Percentiles rank a stretch among this genome's conserved stretches.
phyloP scores from a whole-genome alignment of 805 yeast genomes.

The Nakazawaea ernobii region DNA sequence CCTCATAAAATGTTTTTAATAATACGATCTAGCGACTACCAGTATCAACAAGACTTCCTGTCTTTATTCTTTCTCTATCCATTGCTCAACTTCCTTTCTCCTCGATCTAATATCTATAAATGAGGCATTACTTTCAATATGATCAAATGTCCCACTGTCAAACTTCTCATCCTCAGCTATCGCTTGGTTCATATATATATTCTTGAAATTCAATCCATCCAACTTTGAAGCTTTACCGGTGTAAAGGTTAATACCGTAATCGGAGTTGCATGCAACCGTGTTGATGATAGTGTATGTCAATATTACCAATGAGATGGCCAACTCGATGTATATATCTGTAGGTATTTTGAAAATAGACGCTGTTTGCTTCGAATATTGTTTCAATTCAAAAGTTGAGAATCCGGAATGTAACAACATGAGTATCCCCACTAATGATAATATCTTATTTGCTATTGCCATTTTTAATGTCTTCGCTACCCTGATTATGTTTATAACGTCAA shows the following conservation, averaged over 20 bases:
- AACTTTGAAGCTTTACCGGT: constrained; percentile 1
- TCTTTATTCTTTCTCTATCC: constrained; percentile 19
- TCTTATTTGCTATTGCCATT: background rate
- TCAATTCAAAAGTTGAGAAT: constrained; percentile 1
- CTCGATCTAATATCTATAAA: constrained; percentile 43
- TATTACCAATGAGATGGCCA: background rate
- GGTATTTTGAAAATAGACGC: constrained; percentile 1
- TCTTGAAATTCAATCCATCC: constrained; percentile 25
- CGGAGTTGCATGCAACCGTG: background rate
- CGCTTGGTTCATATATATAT: constrained; percentile 44
- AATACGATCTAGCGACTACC: no score
- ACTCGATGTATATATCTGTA: constrained; percentile 2
- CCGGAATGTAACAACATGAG: constrained; percentile 2
- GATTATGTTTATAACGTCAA: background rate
- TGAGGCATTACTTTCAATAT: constrained; percentile 42
- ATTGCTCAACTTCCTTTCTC: constrained; percentile 37
- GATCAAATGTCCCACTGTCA: constrained; percentile 38
- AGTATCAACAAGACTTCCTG: background rate
- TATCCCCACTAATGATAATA: background rate
- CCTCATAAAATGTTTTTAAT: no score
- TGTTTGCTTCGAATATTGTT: constrained; percentile 4
- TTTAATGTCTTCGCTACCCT: background rate
- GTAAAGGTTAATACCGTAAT: constrained; percentile 1
- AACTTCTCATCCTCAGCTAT: constrained; percentile 39
- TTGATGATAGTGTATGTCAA: background rate